phyloP scores from a whole-genome alignment of 768 basidiomycete species.

The Suillus variegatus region DNA sequence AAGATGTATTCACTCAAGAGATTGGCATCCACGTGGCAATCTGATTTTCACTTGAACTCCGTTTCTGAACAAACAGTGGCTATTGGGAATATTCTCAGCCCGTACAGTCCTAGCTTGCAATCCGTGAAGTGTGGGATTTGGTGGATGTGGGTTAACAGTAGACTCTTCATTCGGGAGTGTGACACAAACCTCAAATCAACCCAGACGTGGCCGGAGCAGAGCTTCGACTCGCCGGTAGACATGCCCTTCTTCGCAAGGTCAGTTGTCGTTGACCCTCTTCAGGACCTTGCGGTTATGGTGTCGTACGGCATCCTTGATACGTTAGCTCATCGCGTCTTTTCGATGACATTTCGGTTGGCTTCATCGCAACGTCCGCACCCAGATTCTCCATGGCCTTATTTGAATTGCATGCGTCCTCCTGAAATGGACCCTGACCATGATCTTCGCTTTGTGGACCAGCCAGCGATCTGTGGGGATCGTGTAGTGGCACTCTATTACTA shows the following conservation, averaged over 20 bases:
- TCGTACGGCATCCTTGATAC: rapidly evolving
- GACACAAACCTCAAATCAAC: not conserved
- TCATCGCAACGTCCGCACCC: not conserved
- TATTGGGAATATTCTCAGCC: too few species aligned
- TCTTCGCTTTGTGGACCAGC: too few species aligned
- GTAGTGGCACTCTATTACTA: not conserved
- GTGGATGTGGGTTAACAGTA: not conserved
- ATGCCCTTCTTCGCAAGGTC: not conserved
- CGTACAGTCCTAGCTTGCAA: not conserved
- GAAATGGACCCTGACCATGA: not conserved
- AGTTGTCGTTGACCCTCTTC: not conserved
- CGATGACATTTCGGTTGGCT: not conserved
- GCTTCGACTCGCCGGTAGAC: too few species aligned
- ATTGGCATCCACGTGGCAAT: not conserved
- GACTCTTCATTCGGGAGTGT: not conserved
- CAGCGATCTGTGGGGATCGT: slow-evolving; percentile 1
- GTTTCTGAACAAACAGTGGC: not conserved
- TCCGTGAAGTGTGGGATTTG: slow-evolving; percentile 2
- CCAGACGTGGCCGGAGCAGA: not conserved
- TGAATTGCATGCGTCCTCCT: not conserved
- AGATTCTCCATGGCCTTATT: not conserved
- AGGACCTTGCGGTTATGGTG: not conserved
- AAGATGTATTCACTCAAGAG: not conserved
- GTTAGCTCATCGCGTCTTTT: not conserved
- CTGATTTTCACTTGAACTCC: not conserved